These are phyloP conservation scores for Alternaria sp. DNA, from an alignment of 2,329 filamentous ascomycete species.

Conservation along the genomic window DNA sequence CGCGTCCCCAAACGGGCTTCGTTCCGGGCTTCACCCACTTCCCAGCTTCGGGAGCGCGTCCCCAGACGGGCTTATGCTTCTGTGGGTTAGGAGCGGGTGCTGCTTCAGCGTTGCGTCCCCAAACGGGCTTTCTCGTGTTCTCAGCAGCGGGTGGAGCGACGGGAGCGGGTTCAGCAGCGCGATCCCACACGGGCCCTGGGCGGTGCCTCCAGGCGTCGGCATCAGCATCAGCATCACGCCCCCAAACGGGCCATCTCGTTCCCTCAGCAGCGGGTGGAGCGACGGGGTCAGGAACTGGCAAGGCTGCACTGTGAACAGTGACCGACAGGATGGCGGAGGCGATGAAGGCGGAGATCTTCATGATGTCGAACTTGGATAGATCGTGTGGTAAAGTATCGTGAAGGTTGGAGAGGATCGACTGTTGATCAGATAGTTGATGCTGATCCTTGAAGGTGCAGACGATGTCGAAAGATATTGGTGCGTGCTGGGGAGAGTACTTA, in stretches of 20 bases:
- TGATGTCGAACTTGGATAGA: slow-evolving; percentile 38
- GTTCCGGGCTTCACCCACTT: not conserved
- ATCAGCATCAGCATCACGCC: slow-evolving; percentile 25
- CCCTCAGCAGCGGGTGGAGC: slow-evolving; percentile 9
- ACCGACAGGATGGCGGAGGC: slow-evolving; percentile 51
- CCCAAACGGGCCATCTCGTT: not conserved
- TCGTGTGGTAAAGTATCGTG: slow-evolving; percentile 24
- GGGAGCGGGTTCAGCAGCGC: too few relatives aligned
- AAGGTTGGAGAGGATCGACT: slow-evolving; percentile 12
- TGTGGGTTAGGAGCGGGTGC: slow-evolving; percentile 14
- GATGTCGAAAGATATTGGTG: slow-evolving; percentile 8
- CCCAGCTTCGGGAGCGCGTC: too few relatives aligned
- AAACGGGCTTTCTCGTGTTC: not conserved
- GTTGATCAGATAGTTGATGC: slow-evolving; percentile 10
- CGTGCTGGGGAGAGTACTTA: slow-evolving; percentile 15
- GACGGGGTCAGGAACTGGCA: slow-evolving; percentile 39
- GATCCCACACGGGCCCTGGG: too few relatives aligned
- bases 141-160: not conserved
- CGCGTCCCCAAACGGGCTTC: too few relatives aligned
- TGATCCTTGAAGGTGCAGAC: slow-evolving; percentile 15
- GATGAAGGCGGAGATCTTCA: slow-evolving; percentile 57
- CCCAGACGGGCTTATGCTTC: slow-evolving; percentile 12
- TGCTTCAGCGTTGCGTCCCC: slow-evolving; percentile 8
- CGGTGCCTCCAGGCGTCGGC: too few relatives aligned
- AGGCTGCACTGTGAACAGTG: slow-evolving; percentile 48